phyloP scores from a whole-genome alignment of 768 basidiomycete species.

The Hemileccinum rubropunctum region DNA sequence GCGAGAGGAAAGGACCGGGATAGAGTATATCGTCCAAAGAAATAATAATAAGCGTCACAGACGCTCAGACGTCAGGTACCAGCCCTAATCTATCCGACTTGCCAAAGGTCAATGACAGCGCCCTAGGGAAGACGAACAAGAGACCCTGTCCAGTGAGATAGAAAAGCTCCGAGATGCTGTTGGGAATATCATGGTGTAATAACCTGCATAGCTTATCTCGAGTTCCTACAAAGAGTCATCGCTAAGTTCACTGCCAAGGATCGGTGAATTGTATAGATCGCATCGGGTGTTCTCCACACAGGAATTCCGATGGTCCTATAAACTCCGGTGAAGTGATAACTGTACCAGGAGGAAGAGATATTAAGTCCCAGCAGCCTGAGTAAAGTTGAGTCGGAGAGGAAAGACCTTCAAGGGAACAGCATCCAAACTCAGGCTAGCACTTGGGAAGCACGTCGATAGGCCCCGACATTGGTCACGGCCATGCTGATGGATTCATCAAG shows the following conservation, averaged over 20 bases:
- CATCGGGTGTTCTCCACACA: background rate
- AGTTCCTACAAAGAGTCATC: background rate
- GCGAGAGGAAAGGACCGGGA: background rate
- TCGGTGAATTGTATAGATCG: background rate
- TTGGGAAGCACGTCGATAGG: too few relatives aligned
- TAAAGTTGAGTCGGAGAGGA: too few relatives aligned
- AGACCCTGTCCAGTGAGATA: background rate
- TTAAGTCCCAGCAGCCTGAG: too few relatives aligned
- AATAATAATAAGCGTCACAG: background rate
- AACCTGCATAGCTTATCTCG: background rate
- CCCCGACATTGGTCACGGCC: too few relatives aligned
- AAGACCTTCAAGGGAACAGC: too few relatives aligned
- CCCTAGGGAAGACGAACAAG: background rate
- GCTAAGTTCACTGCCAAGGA: constrained; percentile 10
- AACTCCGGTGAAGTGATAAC: background rate
- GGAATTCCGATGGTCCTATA: background rate
- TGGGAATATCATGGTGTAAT: background rate
- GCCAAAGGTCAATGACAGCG: background rate
- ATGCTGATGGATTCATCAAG: too few relatives aligned
- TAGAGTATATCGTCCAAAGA: background rate
- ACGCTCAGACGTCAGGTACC: constrained; percentile 2
- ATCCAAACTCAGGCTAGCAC: too few relatives aligned
- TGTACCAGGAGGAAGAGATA: too few relatives aligned
- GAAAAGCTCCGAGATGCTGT: background rate
- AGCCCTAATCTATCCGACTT: constrained; percentile 15